These are phyloP conservation scores for Fusarium bactridioides DNA, from an alignment of 2,329 filamentous ascomycete genomes.

Conservation along the genomic window DNA sequence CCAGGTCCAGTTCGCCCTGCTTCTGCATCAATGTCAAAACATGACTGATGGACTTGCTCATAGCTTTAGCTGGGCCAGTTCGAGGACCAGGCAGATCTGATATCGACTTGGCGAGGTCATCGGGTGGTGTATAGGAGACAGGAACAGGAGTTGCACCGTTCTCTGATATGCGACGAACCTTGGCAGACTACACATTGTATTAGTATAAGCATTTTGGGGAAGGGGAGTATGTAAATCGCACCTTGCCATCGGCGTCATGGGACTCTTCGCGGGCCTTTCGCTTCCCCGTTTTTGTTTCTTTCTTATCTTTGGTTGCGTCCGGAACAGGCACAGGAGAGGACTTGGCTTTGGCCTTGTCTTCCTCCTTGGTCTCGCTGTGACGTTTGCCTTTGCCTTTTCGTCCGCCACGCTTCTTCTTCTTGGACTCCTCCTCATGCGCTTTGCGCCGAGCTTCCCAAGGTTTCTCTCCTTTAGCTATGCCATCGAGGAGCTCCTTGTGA, in stretches of 20 bases:
- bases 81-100: slow-evolving; percentile 68
- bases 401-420: slow-evolving; percentile 64
- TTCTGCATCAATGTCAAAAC: slow-evolving; percentile 74
- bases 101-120: slow-evolving; percentile 60
- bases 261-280: slow-evolving; percentile 66
- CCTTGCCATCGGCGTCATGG: slow-evolving; percentile 60
- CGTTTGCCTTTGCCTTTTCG: slow-evolving; percentile 72
- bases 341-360: slow-evolving; percentile 59
- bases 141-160: slow-evolving; percentile 45
- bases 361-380: slow-evolving; percentile 70
- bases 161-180: slow-evolving; percentile 64
- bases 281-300: slow-evolving; percentile 60
- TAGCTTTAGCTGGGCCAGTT: slow-evolving; percentile 71
- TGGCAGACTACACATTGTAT: slow-evolving; percentile 47
- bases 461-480: slow-evolving; percentile 80
- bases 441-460: slow-evolving; percentile 81
- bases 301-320: slow-evolving; percentile 57
- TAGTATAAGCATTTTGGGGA: neutral
- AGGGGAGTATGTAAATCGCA: slow-evolving; percentile 41
- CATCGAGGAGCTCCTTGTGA: slow-evolving; percentile 81
- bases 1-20: slow-evolving; percentile 67
- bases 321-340: slow-evolving; percentile 50
- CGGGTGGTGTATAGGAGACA: slow-evolving; percentile 57
- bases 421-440: slow-evolving; percentile 68
- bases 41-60: slow-evolving; percentile 74